These are phyloP conservation scores for Aspergillus ustus DNA, from an alignment of 2,329 filamentous ascomycete species.

Conservation along the genomic window DNA sequence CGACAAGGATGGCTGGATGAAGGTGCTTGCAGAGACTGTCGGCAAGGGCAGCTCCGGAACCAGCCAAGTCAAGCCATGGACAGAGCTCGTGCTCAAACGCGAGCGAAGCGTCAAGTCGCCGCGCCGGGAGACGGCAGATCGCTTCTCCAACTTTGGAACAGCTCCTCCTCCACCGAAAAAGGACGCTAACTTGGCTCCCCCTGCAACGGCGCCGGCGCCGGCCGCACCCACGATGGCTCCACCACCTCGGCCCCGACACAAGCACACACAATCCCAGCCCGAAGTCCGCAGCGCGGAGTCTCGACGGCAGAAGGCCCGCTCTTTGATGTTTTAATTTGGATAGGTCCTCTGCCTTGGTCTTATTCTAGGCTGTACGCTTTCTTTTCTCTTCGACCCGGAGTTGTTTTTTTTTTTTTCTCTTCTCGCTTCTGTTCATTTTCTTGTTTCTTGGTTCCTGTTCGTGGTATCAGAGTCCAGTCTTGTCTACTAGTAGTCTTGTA, in stretches of 20 bases:
- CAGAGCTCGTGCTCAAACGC: constrained; percentile 62
- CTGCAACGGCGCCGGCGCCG: constrained; percentile 35
- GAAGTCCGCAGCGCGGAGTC: constrained; percentile 41
- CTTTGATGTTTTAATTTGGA: constrained; percentile 43
- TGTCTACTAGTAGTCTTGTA: neutral
- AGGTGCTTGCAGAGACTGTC: constrained; percentile 74
- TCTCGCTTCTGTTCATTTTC: neutral
- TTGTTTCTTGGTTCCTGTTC: constrained; percentile 2
- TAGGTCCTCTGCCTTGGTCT: neutral
- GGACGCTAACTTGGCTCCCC: constrained; percentile 27
- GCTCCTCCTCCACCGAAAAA: constrained; percentile 34
- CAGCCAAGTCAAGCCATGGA: constrained; percentile 61
- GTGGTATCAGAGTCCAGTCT: constrained; percentile 19
- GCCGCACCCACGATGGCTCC: constrained; percentile 20
- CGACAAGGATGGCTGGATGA: constrained; percentile 96
- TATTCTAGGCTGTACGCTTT: neutral
- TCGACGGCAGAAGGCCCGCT: constrained; percentile 47
- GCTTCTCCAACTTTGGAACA: constrained; percentile 25
- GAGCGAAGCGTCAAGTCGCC: constrained; percentile 43
- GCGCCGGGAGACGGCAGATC: constrained; percentile 36
- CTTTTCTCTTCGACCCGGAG: neutral
- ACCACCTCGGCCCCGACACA: constrained; percentile 39
- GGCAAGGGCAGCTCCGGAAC: constrained; percentile 57
- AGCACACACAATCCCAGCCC: constrained; percentile 47
- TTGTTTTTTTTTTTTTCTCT: neutral